Evolutionary conservation across 116 monocot genomes (phyloP), one percentile per base, ranked within the genome.

Genomic region (Cymodocea nodosa): DNA sequence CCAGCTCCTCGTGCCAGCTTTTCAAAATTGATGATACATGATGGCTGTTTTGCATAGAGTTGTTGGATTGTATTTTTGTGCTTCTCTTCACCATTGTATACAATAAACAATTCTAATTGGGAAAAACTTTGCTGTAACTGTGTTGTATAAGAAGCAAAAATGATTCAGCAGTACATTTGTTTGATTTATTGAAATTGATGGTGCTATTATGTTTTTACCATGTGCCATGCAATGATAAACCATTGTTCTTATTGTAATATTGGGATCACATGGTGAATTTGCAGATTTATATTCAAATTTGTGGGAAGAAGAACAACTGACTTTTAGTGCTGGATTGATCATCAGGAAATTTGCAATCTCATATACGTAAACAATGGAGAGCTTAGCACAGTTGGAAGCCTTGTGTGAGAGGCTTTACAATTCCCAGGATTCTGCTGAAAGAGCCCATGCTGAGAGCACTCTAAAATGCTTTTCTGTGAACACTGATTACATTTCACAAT

Each of bases 381-480:
- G 93, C 81, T 78, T 93, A 77, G 97, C 97, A 11, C 97, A 98
- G 66, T 73, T 98, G 66, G 91, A 98, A 79, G 91, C 80, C 71
- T 74, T 98, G 67, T 98, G 91, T 79, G 91, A 98, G 75, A 81
- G 82, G 82, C 97, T 98, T 80, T 98, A 98, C 76, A 91, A 85
- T 77, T 91, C 97, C 75, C 88, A 84, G 68, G 89, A 97, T 76
- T 87, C 85, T 64, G 84, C 75, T 72, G 97, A 98, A 81, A 73
- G 97, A 79, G 88, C 91, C 60, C 88, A 85, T 78, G 88, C 84
- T 54, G 97, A 98, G 73, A 98, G 72, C 77, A 85, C 85, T 52
- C 70, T 98, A 73, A 98, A 98, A 73, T 98, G 97, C 77, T 98
- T 98, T 74, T 98, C 97, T 75, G 70, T 81, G 71, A 98, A 98